Evolutionary conservation across 1,139 yeast species (phyloP), one percentile per base, ranked within the genome.

Genomic region (Pichia sp.): DNA sequence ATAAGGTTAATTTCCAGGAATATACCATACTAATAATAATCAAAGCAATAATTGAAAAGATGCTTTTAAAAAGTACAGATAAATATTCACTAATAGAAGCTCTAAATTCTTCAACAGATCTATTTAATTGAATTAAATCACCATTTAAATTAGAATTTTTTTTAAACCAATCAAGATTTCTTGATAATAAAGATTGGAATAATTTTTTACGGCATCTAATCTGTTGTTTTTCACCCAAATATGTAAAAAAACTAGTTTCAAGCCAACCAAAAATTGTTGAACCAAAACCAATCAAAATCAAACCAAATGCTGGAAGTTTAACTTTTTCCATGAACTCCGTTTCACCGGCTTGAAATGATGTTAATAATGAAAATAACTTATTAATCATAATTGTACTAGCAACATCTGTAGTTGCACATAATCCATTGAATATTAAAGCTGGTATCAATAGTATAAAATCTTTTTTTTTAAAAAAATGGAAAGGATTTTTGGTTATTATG

Each of bases 1-100:
- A 78, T 34, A 92, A 64, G 0, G 97, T 86, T 10, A 92, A 72
- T 3, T 85, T 74, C 97, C 97, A 90, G 0, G 95, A 85, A 53
- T 80, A 83, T 52, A 75, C 74, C 64, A 92, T 75, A 0, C 97
- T 83, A 2, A 87, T 79, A 0, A 77, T 73, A 2, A 86, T 65
- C 6, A 86, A 69, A 0, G 86, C 77, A 5, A 80, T 47, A 0
- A 80, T 68, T 0, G 86, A 72, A 0, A 78, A 73, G 3, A 72
- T 31, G 5, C 80, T 73, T 55, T 80, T 81, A 5, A 78, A 61
- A 3, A 81, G 63, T 28, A 81, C 58, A 0, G 86, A 92, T 34
- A 83, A 60, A 5, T 83, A 76, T 57, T 86, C 88, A 3, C 95
- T 79, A 11, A 79, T 71, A 0, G 94, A 88, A 0, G 76, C 66